A percentile compares a stretch with the other conserved stretches of the same genome.
phyloP scores from a whole-genome alignment of 805 yeast genomes.

The Priceomyces medius region DNA sequence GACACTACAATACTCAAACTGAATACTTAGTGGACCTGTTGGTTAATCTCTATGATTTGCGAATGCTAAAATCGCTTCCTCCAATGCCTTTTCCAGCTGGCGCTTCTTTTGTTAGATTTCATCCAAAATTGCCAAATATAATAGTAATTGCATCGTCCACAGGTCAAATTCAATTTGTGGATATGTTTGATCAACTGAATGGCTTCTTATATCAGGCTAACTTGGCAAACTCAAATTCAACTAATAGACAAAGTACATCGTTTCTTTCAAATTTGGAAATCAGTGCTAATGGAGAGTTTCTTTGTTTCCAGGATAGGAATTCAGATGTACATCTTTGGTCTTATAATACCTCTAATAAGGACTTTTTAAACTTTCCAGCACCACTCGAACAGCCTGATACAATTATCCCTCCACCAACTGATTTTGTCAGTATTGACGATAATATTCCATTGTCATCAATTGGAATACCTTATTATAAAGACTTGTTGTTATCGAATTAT shows the following conservation, averaged over 20 bases:
- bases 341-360: conserved; percentile 29
- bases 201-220: conserved; percentile 68
- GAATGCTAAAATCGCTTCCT: conserved; percentile 65
- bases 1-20: conserved; percentile 39
- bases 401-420: conserved; percentile 28
- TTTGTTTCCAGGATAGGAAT: conserved; percentile 66
- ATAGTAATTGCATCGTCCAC: conserved; percentile 68
- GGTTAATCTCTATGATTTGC: conserved; percentile 76
- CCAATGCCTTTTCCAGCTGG: conserved; percentile 91
- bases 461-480: conserved; percentile 86
- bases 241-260: conserved; percentile 4
- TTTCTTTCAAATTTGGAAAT: conserved; percentile 52
- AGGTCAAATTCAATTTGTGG: conserved; percentile 86
- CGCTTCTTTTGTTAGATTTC: conserved; percentile 78
- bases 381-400: conserved; percentile 56
- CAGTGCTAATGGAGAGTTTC: conserved; percentile 71
- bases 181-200: conserved; percentile 73
- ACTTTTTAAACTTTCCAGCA: conserved; percentile 38
- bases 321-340: conserved; percentile 71
- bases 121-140: conserved; percentile 81
- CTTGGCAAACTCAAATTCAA: conserved; percentile 25
- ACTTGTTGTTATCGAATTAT: conserved; percentile 78
- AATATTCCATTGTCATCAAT: conserved; percentile 63
- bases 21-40: conserved; percentile 63
- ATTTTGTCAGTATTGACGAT: conserved; percentile 35